phyloP scores from a whole-genome alignment of 2,329 filamentous ascomycete genomes.

The Penicillium sp. region DNA sequence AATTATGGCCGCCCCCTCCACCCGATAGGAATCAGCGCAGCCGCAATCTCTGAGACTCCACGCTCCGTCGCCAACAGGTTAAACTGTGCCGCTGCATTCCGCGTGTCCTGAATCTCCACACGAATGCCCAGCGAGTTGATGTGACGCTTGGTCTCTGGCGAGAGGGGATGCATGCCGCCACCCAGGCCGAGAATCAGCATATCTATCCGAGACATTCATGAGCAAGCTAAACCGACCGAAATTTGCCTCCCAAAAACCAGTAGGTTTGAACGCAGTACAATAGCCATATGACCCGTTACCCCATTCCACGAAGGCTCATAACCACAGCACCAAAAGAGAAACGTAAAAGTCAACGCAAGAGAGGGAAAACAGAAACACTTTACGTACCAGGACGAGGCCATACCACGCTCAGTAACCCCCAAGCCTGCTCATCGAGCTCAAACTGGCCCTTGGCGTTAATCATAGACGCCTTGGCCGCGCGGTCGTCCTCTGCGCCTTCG shows the following conservation, averaged over 20 bases:
- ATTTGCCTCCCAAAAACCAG: slow-evolving; percentile 8
- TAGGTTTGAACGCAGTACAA: slow-evolving; percentile 13
- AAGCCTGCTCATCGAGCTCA: slow-evolving; percentile 69
- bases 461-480: slow-evolving; percentile 49
- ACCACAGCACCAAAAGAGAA: background rate
- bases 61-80: slow-evolving; percentile 94
- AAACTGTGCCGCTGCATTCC: slow-evolving; percentile 92
- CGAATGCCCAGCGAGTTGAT: slow-evolving; percentile 79
- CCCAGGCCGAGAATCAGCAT: slow-evolving; percentile 88
- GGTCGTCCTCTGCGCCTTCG: slow-evolving; percentile 36
- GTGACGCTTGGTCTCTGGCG: slow-evolving; percentile 69
- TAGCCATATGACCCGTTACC: background rate
- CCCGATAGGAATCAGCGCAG: slow-evolving; percentile 81
- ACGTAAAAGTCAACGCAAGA: slow-evolving; percentile 1
- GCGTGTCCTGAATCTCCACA: slow-evolving; percentile 85
- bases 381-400: slow-evolving; percentile 85
- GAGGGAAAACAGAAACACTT: background rate
- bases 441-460: slow-evolving; percentile 79
- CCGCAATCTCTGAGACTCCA: slow-evolving; percentile 80
- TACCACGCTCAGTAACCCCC: slow-evolving; percentile 73
- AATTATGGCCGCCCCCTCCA: slow-evolving; percentile 58
- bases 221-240: background rate
- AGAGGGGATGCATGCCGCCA: slow-evolving; percentile 71
- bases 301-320: slow-evolving; percentile 3
- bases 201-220: slow-evolving; percentile 54